Evolutionary conservation across 2,329 filamentous ascomycete species (phyloP), one percentile per base, ranked within the genome.

Genomic region (Coniochaeta sp.): DNA sequence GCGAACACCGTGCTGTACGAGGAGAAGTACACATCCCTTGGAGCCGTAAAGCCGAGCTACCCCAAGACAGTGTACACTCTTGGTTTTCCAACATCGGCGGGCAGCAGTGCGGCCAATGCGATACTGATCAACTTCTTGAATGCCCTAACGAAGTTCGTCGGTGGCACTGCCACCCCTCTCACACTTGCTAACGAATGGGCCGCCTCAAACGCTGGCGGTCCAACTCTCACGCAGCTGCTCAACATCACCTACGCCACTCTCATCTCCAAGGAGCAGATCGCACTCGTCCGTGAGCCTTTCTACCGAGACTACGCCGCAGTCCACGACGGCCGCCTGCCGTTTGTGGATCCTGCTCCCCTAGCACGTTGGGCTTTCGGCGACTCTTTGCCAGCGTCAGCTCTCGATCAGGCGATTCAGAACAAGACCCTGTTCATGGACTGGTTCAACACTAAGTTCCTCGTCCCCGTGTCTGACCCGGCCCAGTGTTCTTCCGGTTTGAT

Each of bases 401-500:
- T 70, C 7, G 59, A 76, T 0, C 68, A 76, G 2, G 82, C 77
- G 3, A 69, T 80, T 6, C 65, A 71, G 6, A 81, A 82, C 66
- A 83, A 82, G 63, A 80, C 79, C 0, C 64, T 72, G n/a, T 79
- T 79, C 65, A 74, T 73, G 68, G 65, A 74, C 55, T 78, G 76
- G 72, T 80, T 82, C 66, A 77, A 77, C 55, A 68, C 64, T 33
- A 70, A 77, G 7, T 72, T 84, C 6, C 72, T 83, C 22, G 65
- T 72, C 0, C 67, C 74, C 0, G 73, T 76, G 19, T 50, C 68
- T 0, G 60, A 74, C 31, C 77, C 76, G 1, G 19, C 57, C 9
- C 66, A 69, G 60, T 85, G 82, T 68, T 81, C 79, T 4, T 73
- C 79, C 6, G 76, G 73, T 24, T 62, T 85, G 0, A 62, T 83